Evolutionary conservation across 495 filamentous ascomycete species (phyloP).

Genomic region (Pseudomonodictys pantanalensis): DNA sequence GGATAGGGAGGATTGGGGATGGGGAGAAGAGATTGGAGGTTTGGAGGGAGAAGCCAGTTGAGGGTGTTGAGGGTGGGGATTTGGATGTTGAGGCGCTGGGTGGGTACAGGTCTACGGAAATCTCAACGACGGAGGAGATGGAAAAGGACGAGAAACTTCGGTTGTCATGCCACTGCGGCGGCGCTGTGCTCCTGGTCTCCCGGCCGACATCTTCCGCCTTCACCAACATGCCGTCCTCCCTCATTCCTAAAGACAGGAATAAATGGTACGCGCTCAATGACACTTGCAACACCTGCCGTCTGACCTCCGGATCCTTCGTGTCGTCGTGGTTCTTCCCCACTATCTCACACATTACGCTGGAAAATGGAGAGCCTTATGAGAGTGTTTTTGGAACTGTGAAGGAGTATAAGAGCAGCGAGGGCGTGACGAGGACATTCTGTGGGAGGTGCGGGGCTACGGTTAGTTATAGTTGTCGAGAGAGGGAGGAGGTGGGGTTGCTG

Average conservation of each 20-base stretch:
- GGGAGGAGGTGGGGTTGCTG: constrained; percentile 52
- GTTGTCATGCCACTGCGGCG: constrained; percentile 46
- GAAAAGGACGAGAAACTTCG: constrained; percentile 31
- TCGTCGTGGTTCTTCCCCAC: constrained; percentile 67
- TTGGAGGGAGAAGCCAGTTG: constrained; percentile 4
- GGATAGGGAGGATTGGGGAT: constrained; percentile 59
- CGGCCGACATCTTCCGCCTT: constrained; percentile 42
- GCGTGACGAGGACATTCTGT: constrained; percentile 62
- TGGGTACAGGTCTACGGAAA: not conserved
- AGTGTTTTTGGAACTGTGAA: constrained; percentile 53
- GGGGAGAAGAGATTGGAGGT: constrained; percentile 1
- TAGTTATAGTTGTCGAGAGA: constrained; percentile 59
- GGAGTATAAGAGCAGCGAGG: constrained; percentile 53
- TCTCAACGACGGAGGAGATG: not conserved
- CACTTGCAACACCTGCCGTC: constrained; percentile 60
- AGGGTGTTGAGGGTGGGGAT: not conserved
- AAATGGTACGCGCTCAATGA: constrained; percentile 45
- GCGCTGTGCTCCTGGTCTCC: constrained; percentile 48
- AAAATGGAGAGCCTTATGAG: constrained; percentile 18
- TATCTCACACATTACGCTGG: constrained; percentile 55
- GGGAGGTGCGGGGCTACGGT: constrained; percentile 60
- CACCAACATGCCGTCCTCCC: constrained; percentile 45
- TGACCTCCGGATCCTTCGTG: constrained; percentile 60
- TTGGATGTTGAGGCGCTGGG: not conserved
- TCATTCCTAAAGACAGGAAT: constrained; percentile 32